Base-by-base conservation (phyloP, 495 filamentous ascomycete genomes). In the Neurospora sp. region DNA sequence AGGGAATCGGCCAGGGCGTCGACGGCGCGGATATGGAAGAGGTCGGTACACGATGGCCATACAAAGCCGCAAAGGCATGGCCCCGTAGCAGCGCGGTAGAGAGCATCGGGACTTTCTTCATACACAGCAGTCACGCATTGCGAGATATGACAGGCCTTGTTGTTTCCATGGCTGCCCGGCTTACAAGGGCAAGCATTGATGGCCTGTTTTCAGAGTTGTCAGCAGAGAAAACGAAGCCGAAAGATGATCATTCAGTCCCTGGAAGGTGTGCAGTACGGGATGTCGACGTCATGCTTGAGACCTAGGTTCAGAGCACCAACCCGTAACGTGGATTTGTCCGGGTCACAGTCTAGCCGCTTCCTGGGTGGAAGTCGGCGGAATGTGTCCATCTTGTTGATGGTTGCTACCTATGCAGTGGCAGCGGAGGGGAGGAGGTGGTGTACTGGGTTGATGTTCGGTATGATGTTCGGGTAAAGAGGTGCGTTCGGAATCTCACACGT, bases 121-220 rank as follows among this genome's bases (percentile, higher is more conserved):
- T 72, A 20, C 27, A 78, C 39, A 39, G 76, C 76, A 1, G 18
- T 31, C 7, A 75, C 44, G 62, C 74, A 79, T 37, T 81, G 78
- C 9, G 7, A 39, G 31, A 78, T 75, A 71, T 79, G 70, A 39
- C 79, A 81, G 12, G 77, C 73, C 70, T 79, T 80, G 71, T 80
- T 77, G 18, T 75, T 77, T 3, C 42, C 69, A 69, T 81, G 79
- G 40, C 46, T 41, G 20, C 37, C 39, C 10, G 74, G 70, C 23
- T 70, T 44, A 69, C 79, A 78, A 4, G 44, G 72, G 72, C 78
- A 78, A 23, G 59, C n/a, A 44, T 71, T 73, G 54, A 77, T 54
- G 20, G 71, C 72, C 77, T 79, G 42, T 69, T 41, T n/a, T n/a
- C n/a, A 23, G 12, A 14, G n/a, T 42, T 69, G 54, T 66, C 54